phyloP scores from a whole-genome alignment of 164 flowering plant genomes.

The Vitis labrusca region DNA sequence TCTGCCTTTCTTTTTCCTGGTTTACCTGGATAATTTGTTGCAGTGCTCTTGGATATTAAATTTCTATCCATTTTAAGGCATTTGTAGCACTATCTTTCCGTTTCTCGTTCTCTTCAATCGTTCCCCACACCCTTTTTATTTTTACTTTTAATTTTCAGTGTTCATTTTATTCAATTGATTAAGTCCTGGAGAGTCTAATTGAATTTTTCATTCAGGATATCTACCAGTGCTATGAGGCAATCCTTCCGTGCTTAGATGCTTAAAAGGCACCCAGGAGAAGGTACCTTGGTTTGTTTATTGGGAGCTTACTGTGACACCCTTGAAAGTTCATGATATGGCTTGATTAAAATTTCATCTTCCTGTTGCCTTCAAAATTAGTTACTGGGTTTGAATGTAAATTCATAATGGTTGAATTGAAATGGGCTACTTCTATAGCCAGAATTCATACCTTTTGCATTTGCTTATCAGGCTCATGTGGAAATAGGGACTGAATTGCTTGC shows the following conservation, averaged over 20 bases:
- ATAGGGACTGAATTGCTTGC: no score
- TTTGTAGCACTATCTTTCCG: neutral
- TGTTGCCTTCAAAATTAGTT: constrained; percentile 4
- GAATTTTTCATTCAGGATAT: constrained; percentile 80
- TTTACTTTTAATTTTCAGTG: neutral
- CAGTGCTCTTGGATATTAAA: constrained; percentile 1
- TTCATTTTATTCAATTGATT: neutral
- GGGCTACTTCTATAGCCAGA: neutral
- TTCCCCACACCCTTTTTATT: no score
- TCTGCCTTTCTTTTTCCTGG: neutral
- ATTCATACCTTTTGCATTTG: no score
- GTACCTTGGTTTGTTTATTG: constrained; percentile 82
- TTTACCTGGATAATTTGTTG: neutral
- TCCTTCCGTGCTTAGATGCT: constrained; percentile 73
- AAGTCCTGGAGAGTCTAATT: constrained; percentile 72
- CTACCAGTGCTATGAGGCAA: constrained; percentile 67
- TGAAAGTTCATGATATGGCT: constrained; percentile 18
- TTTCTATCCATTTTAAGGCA: constrained; percentile 1
- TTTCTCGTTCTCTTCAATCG: no score
- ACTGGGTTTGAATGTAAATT: neutral
- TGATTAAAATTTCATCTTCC: constrained; percentile 4
- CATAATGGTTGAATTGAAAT: no score
- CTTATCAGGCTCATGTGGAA: no score
- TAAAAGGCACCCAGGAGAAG: constrained; percentile 82
- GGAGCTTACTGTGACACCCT: constrained; percentile 44